Percentiles rank a stretch among this genome's conserved stretches.
Conservation (phyloP, 2,329 filamentous ascomycete genomes). For the Pestalotiopsis sp. region DNA sequence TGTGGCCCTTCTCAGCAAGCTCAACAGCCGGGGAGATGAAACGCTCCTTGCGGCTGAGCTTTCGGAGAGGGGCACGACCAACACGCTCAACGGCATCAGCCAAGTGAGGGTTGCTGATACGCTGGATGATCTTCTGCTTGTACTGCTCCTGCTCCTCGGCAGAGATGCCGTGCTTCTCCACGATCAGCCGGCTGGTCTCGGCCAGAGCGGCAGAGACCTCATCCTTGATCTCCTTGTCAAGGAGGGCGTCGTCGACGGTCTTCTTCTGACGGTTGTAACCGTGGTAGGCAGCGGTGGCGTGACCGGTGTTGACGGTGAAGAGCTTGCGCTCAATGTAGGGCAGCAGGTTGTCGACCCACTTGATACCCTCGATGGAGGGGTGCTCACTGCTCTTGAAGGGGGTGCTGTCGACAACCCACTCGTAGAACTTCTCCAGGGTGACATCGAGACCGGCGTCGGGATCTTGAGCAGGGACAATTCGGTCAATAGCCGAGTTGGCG, state of each 20-base stretch:
- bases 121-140: constrained; percentile 86
- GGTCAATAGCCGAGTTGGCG: constrained; percentile 97
- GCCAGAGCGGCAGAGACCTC: constrained; percentile 79
- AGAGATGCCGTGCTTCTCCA: constrained; percentile 81
- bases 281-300: constrained; percentile 95
- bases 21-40: constrained; percentile 92
- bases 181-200: constrained; percentile 86
- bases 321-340: constrained; percentile 99
- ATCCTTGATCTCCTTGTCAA: constrained; percentile 76
- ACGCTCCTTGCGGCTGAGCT: constrained; percentile 92
- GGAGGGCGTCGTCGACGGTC: constrained; percentile 87
- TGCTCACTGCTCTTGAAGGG: constrained; percentile 75
- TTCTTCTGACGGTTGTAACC: constrained; percentile 84
- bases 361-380: constrained; percentile 82
- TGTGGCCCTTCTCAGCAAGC: constrained; percentile 79
- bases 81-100: constrained; percentile 95
- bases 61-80: constrained; percentile 89
- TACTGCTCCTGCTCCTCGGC: constrained; percentile 79
- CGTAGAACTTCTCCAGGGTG: constrained; percentile 97
- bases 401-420: constrained; percentile 93
- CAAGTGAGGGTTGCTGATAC: constrained; percentile 91
- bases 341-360: constrained; percentile 88
- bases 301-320: constrained; percentile 98
- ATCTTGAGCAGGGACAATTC: constrained; percentile 92
- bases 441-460: constrained; percentile 81